Evolutionary conservation across 164 flowering plant genomes (phyloP).

Genomic region (Vitis cinerea): DNA sequence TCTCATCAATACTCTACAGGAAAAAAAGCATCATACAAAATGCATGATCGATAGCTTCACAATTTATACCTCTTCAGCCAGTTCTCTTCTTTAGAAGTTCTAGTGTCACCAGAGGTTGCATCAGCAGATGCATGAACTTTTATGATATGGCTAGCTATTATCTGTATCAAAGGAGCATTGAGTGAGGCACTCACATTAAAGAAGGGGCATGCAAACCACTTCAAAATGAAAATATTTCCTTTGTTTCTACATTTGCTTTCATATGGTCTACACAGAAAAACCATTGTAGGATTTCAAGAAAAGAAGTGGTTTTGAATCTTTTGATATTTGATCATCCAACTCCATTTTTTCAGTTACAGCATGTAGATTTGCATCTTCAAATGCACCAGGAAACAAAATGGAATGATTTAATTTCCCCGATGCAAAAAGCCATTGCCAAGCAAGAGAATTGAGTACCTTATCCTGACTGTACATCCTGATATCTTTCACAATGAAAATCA

Average conservation of each 20-base stretch:
- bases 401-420: not conserved
- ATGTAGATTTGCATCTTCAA: too few relatives aligned
- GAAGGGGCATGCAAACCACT: not conserved
- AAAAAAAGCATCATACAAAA: constrained; percentile 1
- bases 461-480: constrained; percentile 85
- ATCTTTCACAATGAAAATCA: constrained; percentile 96
- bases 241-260: not conserved
- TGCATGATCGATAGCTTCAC: not conserved
- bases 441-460: constrained; percentile 54
- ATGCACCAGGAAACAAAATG: too few relatives aligned
- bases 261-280: too few relatives aligned
- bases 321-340: too few relatives aligned
- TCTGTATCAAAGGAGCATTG: constrained; percentile 36
- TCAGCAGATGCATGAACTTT: constrained; percentile 86
- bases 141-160: constrained; percentile 90
- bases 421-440: not conserved
- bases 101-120: constrained; percentile 42
- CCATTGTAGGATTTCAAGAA: too few relatives aligned
- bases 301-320: too few relatives aligned
- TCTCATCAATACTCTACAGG: not conserved
- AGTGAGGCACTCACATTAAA: not conserved
- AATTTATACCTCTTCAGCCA: constrained; percentile 86
- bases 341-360: too few relatives aligned
- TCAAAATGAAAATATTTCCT: not conserved
- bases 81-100: constrained; percentile 73